Conservation (phyloP, 305 asterid genomes). For the Fraxinus ornus region DNA sequence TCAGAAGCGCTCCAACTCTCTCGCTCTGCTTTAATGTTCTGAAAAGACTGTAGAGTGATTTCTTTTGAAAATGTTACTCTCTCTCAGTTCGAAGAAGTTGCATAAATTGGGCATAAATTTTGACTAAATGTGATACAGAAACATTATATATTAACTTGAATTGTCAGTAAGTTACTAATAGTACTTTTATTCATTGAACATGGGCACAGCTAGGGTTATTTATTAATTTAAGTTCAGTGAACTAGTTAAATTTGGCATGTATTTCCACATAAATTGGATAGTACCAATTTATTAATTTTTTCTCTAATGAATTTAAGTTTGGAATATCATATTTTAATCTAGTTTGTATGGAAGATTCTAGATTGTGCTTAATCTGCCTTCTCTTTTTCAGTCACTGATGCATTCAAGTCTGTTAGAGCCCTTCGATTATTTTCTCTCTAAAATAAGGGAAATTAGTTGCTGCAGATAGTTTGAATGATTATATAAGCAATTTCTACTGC, state of each 20-base stretch:
- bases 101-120: not conserved
- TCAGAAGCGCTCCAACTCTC: conserved; percentile 15
- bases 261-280: not conserved
- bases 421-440: not conserved
- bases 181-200: not conserved
- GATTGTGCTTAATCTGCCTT: not conserved
- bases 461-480: not conserved
- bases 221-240: not conserved
- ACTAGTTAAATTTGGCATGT: not conserved
- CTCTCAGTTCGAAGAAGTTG: not conserved
- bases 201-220: not conserved
- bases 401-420: not conserved
- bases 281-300: not conserved
- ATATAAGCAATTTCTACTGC: conserved; percentile 28
- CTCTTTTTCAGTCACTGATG: not conserved
- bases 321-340: not conserved
- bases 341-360: not conserved
- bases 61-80: not conserved
- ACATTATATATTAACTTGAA: not conserved
- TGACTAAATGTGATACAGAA: not conserved
- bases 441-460: not conserved
- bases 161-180: not conserved
- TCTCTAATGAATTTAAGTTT: not conserved
- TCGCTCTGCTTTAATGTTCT: not conserved
- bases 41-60: not conserved